These are phyloP conservation scores for Metarhizium rileyi DNA, from an alignment of 2,329 filamentous ascomycete species.

Conservation along the genomic window DNA sequence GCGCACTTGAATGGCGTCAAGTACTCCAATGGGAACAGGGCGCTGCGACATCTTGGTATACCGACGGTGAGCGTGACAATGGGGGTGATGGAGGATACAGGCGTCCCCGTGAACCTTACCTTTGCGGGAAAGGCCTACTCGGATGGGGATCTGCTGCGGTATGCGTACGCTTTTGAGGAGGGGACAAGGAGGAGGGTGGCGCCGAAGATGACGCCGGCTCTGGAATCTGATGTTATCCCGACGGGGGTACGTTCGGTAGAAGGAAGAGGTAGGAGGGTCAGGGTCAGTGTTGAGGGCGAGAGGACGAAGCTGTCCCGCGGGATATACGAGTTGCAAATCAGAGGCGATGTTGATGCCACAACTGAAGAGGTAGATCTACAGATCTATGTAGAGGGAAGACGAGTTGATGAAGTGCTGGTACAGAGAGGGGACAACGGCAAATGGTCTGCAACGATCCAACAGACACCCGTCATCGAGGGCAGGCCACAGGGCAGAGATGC, in stretches of 20 bases:
- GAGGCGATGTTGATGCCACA: not conserved
- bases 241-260: not conserved
- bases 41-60: slow-evolving; percentile 42
- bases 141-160: slow-evolving; percentile 23
- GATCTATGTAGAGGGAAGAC: not conserved
- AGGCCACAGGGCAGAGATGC: not conserved
- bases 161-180: slow-evolving; percentile 1
- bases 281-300: not conserved
- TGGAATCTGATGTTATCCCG: not conserved
- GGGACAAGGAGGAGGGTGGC: not conserved
- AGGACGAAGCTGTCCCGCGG: not conserved
- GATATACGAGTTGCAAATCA: not conserved
- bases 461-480: not conserved
- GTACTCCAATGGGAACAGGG: slow-evolving; percentile 43
- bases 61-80: slow-evolving; percentile 44
- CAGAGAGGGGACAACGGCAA: not conserved
- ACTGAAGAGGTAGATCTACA: not conserved
- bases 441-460: not conserved
- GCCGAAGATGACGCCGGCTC: not conserved
- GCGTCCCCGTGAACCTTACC: slow-evolving; percentile 42
- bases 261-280: not conserved
- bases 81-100: slow-evolving; percentile 34
- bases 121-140: slow-evolving; percentile 39
- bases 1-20: slow-evolving; percentile 33
- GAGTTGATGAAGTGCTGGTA: not conserved